A percentile compares a stretch with the other conserved stretches of the same genome.
phyloP scores from a whole-genome alignment of 805 yeast genomes.

The Starmerella bombi region DNA sequence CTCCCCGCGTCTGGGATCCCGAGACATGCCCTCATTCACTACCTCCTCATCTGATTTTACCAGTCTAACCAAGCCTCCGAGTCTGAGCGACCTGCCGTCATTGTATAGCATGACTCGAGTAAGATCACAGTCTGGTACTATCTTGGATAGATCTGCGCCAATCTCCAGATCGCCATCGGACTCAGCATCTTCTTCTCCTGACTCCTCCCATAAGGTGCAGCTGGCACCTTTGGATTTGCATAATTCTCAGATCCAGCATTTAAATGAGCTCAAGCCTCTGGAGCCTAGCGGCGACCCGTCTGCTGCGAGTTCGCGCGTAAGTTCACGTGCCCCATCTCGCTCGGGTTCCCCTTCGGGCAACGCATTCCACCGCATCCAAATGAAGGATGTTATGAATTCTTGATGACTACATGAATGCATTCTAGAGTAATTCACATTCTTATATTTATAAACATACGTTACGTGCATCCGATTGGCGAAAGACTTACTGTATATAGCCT shows the following conservation, averaged over 20 bases:
- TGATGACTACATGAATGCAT: too few species aligned
- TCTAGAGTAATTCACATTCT: not conserved
- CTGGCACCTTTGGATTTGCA: constrained; percentile 8
- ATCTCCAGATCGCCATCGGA: not conserved
- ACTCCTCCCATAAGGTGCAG: not conserved
- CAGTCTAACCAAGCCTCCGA: constrained; percentile 1
- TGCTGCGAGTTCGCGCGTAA: constrained; percentile 1
- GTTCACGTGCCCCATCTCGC: constrained; percentile 17
- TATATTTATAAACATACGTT: too few species aligned
- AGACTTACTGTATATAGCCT: too few species aligned
- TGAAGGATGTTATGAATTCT: constrained; percentile 19
- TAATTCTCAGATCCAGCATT: not conserved
- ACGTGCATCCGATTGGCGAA: too few species aligned
- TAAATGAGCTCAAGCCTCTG: constrained; percentile 7
- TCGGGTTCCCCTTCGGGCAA: constrained; percentile 11
- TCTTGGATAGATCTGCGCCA: not conserved
- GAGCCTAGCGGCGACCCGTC: constrained; percentile 16
- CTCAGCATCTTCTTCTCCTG: constrained; percentile 2
- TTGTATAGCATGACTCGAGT: constrained; percentile 9
- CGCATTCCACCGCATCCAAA: constrained; percentile 10
- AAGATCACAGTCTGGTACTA: not conserved
- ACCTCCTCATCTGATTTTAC: constrained; percentile 5
- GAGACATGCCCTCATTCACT: constrained; percentile 16
- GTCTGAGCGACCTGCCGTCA: constrained; percentile 11
- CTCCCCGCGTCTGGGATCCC: constrained; percentile 33